Base-by-base conservation (phyloP, 495 filamentous ascomycete genomes). In the Lophiostoma macrostomum region DNA sequence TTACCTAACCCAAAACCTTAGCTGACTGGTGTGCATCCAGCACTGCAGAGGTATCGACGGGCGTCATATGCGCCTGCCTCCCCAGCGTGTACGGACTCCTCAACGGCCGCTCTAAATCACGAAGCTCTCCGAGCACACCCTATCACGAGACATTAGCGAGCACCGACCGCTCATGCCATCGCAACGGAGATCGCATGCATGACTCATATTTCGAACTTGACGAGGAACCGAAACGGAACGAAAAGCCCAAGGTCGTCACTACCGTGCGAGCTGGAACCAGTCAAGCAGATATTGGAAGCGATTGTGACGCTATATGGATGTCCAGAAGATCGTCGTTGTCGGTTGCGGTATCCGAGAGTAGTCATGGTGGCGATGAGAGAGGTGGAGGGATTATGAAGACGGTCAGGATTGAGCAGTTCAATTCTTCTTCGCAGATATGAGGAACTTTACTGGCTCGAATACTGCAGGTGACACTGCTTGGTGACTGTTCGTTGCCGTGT, bases 41-140 rank as follows among this genome's bases (percentile, higher is more conserved):
- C 11, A 56, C 42, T 8, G 54, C 54, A 5, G 54, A 58, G 22
- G 28, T 58, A 2, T 51, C 54, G 13, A 58, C 46, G 28, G 54
- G 54, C 13, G 32, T 51, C 13, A 44, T 58, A 4, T 58, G 54
- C 38, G 27, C 42, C 14, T 58, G 54, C 30, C 48, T 58, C 29
- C 54, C 54, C 12, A 38, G 28, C 1, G 34, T 58, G 6, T 39
- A 37, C 1, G 8, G 38, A 22, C 54, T 58, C n/a, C 8, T 58
- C 18, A 46, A 47, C 25, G 16, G 40, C 13, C 52, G 22, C 19
- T 30, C 13, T 22, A 22, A 35, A 34, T 6, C 16, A n/a, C 18
- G n/a, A 27, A 32, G 35, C 3, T 5, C 24, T 1, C 28, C 23
- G 10, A 30, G 4, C 19, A 10, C 35, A 12, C 43, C 6, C 10